These are phyloP conservation scores for Fragilariopsis cylindrus DNA, from an alignment of 108 stramenopile species.

Conservation along the genomic window DNA sequence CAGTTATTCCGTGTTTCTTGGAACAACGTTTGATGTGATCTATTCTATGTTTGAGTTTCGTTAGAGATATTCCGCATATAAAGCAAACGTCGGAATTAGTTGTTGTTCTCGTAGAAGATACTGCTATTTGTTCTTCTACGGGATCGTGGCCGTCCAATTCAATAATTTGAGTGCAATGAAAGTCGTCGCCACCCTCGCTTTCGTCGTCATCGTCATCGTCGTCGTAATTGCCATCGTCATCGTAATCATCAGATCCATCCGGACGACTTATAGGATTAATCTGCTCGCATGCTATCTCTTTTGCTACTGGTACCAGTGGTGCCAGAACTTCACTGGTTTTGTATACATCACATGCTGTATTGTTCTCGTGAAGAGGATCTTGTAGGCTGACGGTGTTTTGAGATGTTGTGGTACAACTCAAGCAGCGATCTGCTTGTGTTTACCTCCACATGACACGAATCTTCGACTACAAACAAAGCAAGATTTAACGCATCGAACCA, in stretches of 20 bases:
- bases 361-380: no score
- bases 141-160: slow-evolving; percentile 22
- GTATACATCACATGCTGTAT: no score
- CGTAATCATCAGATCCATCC: background rate
- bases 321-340: background rate
- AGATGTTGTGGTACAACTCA: background rate
- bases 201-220: background rate
- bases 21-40: slow-evolving; percentile 84
- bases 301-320: background rate
- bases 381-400: no score
- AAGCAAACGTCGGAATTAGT: slow-evolving; percentile 45
- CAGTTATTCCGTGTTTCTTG: slow-evolving; percentile 57
- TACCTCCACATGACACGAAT: slow-evolving; percentile 21
- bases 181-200: slow-evolving; percentile 38
- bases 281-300: background rate
- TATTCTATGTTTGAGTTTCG: slow-evolving; percentile 56
- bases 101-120: background rate
- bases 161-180: slow-evolving; percentile 33
- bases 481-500: slow-evolving; percentile 26
- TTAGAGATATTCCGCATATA: slow-evolving; percentile 64
- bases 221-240: background rate
- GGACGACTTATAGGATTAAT: background rate
- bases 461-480: slow-evolving; percentile 20
- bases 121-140: slow-evolving; percentile 2
- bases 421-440: slow-evolving; percentile 6